Conservation (phyloP, 2,329 filamentous ascomycete genomes). For the Penicillium sp. region DNA sequence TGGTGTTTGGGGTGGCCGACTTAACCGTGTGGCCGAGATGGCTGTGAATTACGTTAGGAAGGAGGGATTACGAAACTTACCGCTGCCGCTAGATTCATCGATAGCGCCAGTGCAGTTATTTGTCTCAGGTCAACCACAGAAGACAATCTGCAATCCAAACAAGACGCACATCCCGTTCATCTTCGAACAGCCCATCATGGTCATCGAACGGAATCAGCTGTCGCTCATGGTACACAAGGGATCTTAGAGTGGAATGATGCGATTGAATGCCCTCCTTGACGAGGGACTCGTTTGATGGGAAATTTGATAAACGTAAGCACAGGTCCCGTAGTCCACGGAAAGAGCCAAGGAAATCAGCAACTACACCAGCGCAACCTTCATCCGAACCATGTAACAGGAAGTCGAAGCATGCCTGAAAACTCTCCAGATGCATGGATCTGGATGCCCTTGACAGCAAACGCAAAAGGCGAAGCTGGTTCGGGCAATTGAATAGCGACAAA, state of each 20-base stretch:
- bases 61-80: slow-evolving; percentile 2
- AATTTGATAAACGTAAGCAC: slow-evolving; percentile 6
- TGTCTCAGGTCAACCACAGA: slow-evolving; percentile 1
- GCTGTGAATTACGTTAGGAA: too few relatives aligned
- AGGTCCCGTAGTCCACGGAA: slow-evolving; percentile 8
- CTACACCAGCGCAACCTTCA: not conserved
- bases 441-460: not conserved
- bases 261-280: slow-evolving; percentile 4
- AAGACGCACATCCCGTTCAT: slow-evolving; percentile 7
- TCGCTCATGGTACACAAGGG: slow-evolving; percentile 7
- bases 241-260: slow-evolving; percentile 4
- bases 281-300: slow-evolving; percentile 1
- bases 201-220: slow-evolving; percentile 4
- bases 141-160: slow-evolving; percentile 1
- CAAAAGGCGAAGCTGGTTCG: not conserved
- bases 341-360: slow-evolving; percentile 6
- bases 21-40: too few relatives aligned
- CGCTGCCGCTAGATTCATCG: slow-evolving; percentile 2
- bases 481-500: not conserved
- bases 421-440: not conserved
- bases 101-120: slow-evolving; percentile 3
- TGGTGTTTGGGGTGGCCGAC: too few relatives aligned
- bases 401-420: slow-evolving; percentile 1
- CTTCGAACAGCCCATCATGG: slow-evolving; percentile 5
- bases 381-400: not conserved